phyloP scores from a whole-genome alignment of 83 land plant genomes.

The Isoetes engelmannii region DNA sequence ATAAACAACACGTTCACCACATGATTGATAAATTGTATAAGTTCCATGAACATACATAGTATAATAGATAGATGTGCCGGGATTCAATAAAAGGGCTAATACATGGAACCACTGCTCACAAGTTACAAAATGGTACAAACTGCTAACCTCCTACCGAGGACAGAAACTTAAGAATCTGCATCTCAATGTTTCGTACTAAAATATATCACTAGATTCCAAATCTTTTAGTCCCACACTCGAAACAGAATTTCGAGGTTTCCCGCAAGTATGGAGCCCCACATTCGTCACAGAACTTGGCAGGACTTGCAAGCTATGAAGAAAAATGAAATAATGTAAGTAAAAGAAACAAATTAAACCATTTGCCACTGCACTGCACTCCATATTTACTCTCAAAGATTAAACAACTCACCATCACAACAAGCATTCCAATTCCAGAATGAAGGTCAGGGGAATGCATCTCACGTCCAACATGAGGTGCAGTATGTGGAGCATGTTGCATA shows the following conservation, averaged over 20 bases:
- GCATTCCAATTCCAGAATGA: slow-evolving; percentile 12
- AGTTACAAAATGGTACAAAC: too few species aligned
- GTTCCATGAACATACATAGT: too few species aligned
- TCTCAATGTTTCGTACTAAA: too few species aligned
- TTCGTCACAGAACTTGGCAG: slow-evolving; percentile 91
- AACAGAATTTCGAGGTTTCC: slow-evolving; percentile 89
- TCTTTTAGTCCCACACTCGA: slow-evolving; percentile 88
- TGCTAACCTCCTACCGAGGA: too few species aligned
- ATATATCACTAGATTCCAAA: slow-evolving; percentile 19
- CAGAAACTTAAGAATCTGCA: too few species aligned
- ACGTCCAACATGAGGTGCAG: slow-evolving; percentile 40
- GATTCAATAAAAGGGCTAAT: too few species aligned
- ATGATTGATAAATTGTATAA: too few species aligned
- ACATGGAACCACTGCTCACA: too few species aligned
- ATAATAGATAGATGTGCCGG: too few species aligned
- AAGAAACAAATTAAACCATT: slow-evolving; percentile 4
- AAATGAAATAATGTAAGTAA: too few species aligned
- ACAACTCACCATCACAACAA: background rate
- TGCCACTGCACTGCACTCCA: slow-evolving; percentile 17
- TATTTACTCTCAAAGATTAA: background rate
- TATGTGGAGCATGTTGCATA: slow-evolving; percentile 44
- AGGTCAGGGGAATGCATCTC: slow-evolving; percentile 18
- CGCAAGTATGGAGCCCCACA: slow-evolving; percentile 85
- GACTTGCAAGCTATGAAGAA: slow-evolving; percentile 50
- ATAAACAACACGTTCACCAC: too few species aligned